These are phyloP conservation scores for Ilyonectria sp. DNA, from an alignment of 2,329 filamentous ascomycete genomes.

Conservation along the genomic window DNA sequence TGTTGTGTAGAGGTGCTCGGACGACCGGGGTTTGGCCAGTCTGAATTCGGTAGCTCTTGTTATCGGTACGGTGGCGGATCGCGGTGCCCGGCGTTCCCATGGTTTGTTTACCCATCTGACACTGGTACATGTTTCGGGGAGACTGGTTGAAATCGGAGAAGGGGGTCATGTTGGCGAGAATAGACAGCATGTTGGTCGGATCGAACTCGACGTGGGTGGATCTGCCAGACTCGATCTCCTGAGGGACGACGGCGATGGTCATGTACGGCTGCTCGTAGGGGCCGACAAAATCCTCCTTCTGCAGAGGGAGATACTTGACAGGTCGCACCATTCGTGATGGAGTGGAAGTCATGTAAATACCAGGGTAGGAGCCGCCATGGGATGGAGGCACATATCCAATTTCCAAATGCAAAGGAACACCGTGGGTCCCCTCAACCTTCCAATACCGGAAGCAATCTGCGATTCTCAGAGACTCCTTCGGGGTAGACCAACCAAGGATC, in stretches of 20 bases:
- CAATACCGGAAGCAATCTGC: slow-evolving; percentile 91
- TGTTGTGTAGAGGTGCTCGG: slow-evolving; percentile 91
- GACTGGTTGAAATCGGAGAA: slow-evolving; percentile 99
- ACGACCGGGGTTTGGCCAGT: slow-evolving; percentile 97
- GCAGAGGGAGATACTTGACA: slow-evolving; percentile 91
- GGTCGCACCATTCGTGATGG: slow-evolving; percentile 90
- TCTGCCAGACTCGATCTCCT: slow-evolving; percentile 88
- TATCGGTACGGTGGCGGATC: slow-evolving; percentile 90
- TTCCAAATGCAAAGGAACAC: slow-evolving; percentile 87
- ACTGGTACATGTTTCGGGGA: slow-evolving; percentile 99
- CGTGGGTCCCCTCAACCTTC: slow-evolving; percentile 91
- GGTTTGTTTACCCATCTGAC: slow-evolving; percentile 99
- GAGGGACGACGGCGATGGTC: slow-evolving; percentile 93
- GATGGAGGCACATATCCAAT: slow-evolving; percentile 93
- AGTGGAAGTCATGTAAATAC: slow-evolving; percentile 92
- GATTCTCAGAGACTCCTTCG: slow-evolving; percentile 84
- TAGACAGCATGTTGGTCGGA: slow-evolving; percentile 96
- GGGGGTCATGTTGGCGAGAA: slow-evolving; percentile 97
- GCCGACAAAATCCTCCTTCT: slow-evolving; percentile 89
- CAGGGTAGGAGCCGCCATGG: slow-evolving; percentile 93
- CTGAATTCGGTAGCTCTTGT: slow-evolving; percentile 95
- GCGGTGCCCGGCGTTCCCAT: slow-evolving; percentile 97
- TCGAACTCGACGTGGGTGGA: slow-evolving; percentile 95
- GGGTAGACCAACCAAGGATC: slow-evolving; percentile 91
- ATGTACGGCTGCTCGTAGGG: slow-evolving; percentile 98